Evolutionary conservation across 2,329 filamentous ascomycete genomes (phyloP).

Genomic region (Dothideomycetes sp.): DNA sequence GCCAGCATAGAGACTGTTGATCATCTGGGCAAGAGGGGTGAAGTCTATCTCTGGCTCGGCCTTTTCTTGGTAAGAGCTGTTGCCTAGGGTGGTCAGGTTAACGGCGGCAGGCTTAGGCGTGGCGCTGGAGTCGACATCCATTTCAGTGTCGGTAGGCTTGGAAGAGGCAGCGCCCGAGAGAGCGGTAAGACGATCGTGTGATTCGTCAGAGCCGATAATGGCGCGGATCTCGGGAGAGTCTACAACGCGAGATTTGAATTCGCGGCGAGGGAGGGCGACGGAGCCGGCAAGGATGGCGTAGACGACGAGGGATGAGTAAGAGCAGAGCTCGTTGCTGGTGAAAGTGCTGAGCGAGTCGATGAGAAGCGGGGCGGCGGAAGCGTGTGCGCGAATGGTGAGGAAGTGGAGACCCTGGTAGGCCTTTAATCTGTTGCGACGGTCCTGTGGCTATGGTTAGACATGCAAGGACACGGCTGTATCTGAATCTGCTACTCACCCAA

Average conservation of each 20-base stretch:
- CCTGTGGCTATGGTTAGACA: constrained; percentile 23
- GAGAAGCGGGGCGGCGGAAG: constrained; percentile 74
- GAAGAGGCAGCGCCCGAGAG: constrained; percentile 71
- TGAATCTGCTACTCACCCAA: constrained; percentile 41
- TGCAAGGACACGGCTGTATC: too few species aligned
- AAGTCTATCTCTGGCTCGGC: constrained; percentile 80
- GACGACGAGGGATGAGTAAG: constrained; percentile 85
- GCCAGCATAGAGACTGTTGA: constrained; percentile 84
- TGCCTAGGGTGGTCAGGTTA: constrained; percentile 76
- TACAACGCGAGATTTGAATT: constrained; percentile 98
- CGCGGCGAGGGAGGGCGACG: constrained; percentile 86
- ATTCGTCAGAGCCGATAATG: constrained; percentile 64
- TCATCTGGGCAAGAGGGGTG: constrained; percentile 72
- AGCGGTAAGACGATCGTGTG: constrained; percentile 76
- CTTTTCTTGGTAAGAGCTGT: constrained; percentile 55
- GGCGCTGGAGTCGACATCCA: constrained; percentile 25
- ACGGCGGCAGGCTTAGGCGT: constrained; percentile 57
- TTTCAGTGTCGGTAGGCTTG: constrained; percentile 58
- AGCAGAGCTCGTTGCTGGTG: constrained; percentile 96
- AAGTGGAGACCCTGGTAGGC: constrained; percentile 93
- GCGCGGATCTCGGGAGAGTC: constrained; percentile 98
- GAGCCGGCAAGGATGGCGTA: constrained; percentile 94
- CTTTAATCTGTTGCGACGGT: constrained; percentile 94
- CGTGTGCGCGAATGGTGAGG: constrained; percentile 85
- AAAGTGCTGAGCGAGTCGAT: constrained; percentile 97